Base-by-base conservation (phyloP, 2,329 filamentous ascomycete genomes). In the Pseudogymnoascus destructans region DNA sequence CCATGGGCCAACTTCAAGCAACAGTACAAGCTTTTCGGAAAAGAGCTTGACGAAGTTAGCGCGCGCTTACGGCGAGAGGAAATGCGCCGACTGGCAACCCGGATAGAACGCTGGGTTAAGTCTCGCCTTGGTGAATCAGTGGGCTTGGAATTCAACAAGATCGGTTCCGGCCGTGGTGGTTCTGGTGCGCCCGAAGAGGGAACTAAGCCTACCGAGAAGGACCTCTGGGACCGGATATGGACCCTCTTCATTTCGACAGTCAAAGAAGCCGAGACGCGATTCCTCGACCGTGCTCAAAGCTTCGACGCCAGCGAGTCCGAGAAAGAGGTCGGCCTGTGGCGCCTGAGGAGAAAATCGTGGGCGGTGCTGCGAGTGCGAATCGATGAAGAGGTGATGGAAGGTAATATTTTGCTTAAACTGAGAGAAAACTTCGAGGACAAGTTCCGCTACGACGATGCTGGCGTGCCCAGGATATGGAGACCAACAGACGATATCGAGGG, bases 351-450 rank as follows among this genome's bases (percentile, higher is more conserved):
- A 63, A 97, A 97, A 77, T 93, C 89, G 61, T 98, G 93, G 93
- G 85, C 85, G 38, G 91, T 92, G 11, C 77, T 98, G 61, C 82
- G 89, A 49, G 85, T 89, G 60, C 93, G 89, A 75, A 87, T 98
- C 62, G 92, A 97, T 33, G 93, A 98, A 69, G 93, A 98, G 73
- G 89, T 96, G 69, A 95, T 95, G 84, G 93, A 97, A 73, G 92
- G 92, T 66, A 98, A 97, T 69, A 84, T 98, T 58, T 76, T 97
- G 32, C 78, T 97, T 65, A 98, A 98, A 76, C 81, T 98, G 57
- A 84, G 93, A 33, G 93, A 98, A 72, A 97, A 96, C 74, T 98
- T 98, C 65, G 93, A 98, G 73, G 93, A 98, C 75, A 96, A 95
- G 73, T 98, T 98, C 80, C 86, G 93, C 63, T 98, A 98, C 67